Evolutionary conservation across 2,329 filamentous ascomycete species (phyloP).

Genomic region (Claviceps sorghi): DNA sequence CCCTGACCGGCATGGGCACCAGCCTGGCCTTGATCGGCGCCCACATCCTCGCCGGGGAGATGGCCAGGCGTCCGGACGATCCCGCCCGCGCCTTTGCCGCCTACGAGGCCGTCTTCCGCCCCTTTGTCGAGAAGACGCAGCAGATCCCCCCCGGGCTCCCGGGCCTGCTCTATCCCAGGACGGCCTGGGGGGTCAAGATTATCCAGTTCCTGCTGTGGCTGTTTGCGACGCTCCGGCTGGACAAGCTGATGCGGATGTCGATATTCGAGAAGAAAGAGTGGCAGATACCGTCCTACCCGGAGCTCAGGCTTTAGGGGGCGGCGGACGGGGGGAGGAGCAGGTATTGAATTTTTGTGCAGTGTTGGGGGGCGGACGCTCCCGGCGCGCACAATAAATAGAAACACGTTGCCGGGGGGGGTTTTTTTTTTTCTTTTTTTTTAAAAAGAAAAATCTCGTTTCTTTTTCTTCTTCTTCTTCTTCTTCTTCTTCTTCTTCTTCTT

Average conservation of each 20-base stretch:
- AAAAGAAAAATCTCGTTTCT: no score
- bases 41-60: constrained; percentile 29
- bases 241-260: neutral
- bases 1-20: constrained; percentile 34
- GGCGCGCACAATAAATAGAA: no score
- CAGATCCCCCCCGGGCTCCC: neutral
- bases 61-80: neutral
- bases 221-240: neutral
- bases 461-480: no score
- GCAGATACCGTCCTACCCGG: neutral
- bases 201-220: neutral
- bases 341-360: no score
- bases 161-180: neutral
- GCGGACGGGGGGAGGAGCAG: no score
- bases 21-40: constrained; percentile 29
- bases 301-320: neutral
- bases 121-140: constrained; percentile 1
- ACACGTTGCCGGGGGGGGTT: no score
- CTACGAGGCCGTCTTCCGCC: constrained; percentile 1
- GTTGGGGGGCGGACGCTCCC: no score
- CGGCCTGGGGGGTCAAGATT: neutral
- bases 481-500: no score
- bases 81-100: neutral
- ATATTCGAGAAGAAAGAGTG: neutral
- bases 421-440: no score